Conservation (phyloP, 1,284 basidiomycete genomes). For the Malassezia caprae region DNA sequence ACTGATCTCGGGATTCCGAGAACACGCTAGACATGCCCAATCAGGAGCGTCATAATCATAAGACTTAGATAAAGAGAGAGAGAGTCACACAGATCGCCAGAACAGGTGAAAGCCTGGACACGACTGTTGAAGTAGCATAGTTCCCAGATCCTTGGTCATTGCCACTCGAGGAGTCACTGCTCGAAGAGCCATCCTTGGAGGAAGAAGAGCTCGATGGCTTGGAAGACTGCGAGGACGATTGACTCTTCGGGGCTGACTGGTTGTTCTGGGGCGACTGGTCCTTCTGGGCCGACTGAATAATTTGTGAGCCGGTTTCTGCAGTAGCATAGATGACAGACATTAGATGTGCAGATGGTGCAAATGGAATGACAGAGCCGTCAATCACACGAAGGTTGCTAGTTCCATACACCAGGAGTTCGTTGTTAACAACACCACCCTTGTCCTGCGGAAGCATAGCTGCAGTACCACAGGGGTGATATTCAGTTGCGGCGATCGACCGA, state of each 20-base stretch:
- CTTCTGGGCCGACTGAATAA: conserved; percentile 14
- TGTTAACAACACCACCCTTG: conserved; percentile 37
- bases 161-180: neutral
- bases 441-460: conserved; percentile 33
- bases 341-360: conserved; percentile 50
- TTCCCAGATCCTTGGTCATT: neutral
- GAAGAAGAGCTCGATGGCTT: neutral
- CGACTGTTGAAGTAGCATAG: neutral
- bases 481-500: conserved; percentile 42
- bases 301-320: conserved; percentile 34
- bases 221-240: neutral
- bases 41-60: neutral
- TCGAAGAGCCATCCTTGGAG: neutral
- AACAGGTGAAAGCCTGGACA: neutral
- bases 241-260: neutral
- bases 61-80: neutral
- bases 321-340: conserved; percentile 58
- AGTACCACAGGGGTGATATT: conserved; percentile 53
- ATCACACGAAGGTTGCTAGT: conserved; percentile 31
- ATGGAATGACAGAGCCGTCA: conserved; percentile 38
- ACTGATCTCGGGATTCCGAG: neutral
- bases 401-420: conserved; percentile 31
- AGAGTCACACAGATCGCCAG: neutral
- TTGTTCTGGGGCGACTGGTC: neutral
- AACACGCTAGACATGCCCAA: neutral